Evolutionary conservation across 192 early-diverging fungal species (phyloP), one percentile per base, ranked within the genome.

Genomic region (Geranomyces variabilis): DNA sequence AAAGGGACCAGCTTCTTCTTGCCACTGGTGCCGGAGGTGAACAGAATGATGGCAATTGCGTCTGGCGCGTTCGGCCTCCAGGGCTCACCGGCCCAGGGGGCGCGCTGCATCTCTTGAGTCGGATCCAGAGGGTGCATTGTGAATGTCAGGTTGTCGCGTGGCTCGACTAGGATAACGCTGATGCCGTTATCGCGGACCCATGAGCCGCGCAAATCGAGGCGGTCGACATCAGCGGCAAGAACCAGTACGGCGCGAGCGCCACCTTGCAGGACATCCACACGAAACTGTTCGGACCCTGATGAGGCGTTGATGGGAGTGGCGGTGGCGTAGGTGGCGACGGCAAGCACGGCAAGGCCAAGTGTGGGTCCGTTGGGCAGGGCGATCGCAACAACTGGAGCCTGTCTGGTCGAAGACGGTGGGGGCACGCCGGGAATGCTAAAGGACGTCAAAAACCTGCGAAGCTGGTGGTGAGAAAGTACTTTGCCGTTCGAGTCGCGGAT

Each of bases 21-120:
- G 28, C 93, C 93, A 8, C 92, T 93, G 2, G 93, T 94, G 10
- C 93, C 93, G 33, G 89, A 90, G 1, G 93, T 94, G 62, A 91
- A 89, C 64, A 94, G 81, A 21, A 94, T 75, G 60, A 82, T 74
- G 26, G 74, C 61, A 45, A 71, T 55, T n/a, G 19, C 51, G 51
- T 55, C 51, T 24, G 51, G 51, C 26, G 51, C 3, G 14, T 28
- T 55, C 21, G 51, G 51, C 6, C 21, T 55, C 51, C 51, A 47
- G 12, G 12, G 46, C 46, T 47, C 46, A n/a, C 51, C 51, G 19
- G 6, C 4, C 21, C 21, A 14, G 3, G 6, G 51, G 51, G 6
- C 5, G 36, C 36, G 36, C 6, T 55, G 51, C 51, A 28, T n/a
- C 51, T 55, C 51, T 10, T 41, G 3, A 41, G 3, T 10, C 36